Base-by-base conservation (phyloP, 164 flowering plant species). In the Annona cherimola region DNA sequence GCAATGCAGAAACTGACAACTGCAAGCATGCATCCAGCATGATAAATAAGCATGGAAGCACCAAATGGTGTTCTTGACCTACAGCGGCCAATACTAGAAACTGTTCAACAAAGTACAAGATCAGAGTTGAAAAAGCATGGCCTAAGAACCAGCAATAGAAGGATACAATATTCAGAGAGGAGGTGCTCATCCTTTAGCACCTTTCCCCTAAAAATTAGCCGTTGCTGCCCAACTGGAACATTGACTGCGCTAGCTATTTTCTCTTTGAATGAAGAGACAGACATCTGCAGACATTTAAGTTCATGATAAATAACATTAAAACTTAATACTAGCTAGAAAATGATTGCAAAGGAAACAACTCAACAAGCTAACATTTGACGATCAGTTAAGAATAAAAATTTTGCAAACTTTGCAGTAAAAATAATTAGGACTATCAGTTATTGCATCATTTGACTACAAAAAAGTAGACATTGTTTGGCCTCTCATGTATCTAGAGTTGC, bases 111-210 rank as follows among this genome's bases (percentile, higher is more conserved):
- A 8, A 62, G 18, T 62, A n/a, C 35, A 20, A 19, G 3, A 26
- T 5, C 20, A 1, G 35, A 5, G 9, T 3, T 20, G 65, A 62
- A 12, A 26, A 3, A 62, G 14, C 4, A 19, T 6, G 41, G 40
- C 35, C 7, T 61, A 61, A 0, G 39, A 42, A 14, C 40, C 61
- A 6, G 12, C 64, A 63, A 70, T 74, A 60, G 59, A 11, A 84
- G 97, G 99, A 96, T 96, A 96, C 99, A 88, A 62, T 96, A 93
- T 69, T 87, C 95, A 59, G 97, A 90, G 42, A 96, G 92, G 43
- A 70, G 84, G 62, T 90, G 92, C 63, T 92, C 88, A 81, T 93
- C 98, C 86, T 93, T 96, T 68, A 96, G 78, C 46, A 93, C 98
- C 83, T 84, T 96, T 73, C 99, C 99, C 82, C 98, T 83, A 71